phyloP scores from a whole-genome alignment of 73 alveolate genomes.

The Tetrahymena borealis region DNA sequence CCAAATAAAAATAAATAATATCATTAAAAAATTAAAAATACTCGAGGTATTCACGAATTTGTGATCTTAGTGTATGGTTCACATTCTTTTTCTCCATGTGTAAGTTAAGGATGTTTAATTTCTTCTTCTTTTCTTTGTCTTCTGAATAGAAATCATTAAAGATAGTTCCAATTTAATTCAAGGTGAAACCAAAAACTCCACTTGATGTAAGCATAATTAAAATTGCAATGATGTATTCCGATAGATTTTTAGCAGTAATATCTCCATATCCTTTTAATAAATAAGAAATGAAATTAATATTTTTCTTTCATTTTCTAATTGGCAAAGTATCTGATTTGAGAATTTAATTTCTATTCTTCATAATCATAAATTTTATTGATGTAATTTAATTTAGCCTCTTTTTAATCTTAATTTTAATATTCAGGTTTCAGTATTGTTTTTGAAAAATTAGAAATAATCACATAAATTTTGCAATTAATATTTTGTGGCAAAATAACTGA shows the following conservation, averaged over 20 bases:
- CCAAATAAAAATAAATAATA: background rate
- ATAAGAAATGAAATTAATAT: too few relatives aligned
- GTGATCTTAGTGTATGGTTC: background rate
- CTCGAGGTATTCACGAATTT: background rate
- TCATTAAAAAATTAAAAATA: too few relatives aligned
- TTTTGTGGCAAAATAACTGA: too few relatives aligned
- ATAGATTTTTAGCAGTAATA: background rate
- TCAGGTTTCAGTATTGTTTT: too few relatives aligned
- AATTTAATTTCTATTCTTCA: too few relatives aligned
- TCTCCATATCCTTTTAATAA: background rate
- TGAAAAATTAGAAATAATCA: too few relatives aligned
- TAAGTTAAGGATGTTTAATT: background rate
- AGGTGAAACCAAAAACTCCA: background rate
- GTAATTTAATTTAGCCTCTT: too few relatives aligned
- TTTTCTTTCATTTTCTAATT: too few relatives aligned
- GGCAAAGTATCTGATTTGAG: too few relatives aligned
- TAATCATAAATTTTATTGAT: too few relatives aligned
- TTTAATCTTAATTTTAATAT: too few relatives aligned
- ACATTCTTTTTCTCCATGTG: background rate
- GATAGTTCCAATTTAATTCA: background rate
- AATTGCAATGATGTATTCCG: background rate
- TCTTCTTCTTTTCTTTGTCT: background rate
- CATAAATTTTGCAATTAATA: too few relatives aligned
- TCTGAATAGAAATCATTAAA: background rate
- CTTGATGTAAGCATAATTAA: background rate